Base-by-base conservation (phyloP, 2,329 filamentous ascomycete species). In the Botrytis deweyae region DNA sequence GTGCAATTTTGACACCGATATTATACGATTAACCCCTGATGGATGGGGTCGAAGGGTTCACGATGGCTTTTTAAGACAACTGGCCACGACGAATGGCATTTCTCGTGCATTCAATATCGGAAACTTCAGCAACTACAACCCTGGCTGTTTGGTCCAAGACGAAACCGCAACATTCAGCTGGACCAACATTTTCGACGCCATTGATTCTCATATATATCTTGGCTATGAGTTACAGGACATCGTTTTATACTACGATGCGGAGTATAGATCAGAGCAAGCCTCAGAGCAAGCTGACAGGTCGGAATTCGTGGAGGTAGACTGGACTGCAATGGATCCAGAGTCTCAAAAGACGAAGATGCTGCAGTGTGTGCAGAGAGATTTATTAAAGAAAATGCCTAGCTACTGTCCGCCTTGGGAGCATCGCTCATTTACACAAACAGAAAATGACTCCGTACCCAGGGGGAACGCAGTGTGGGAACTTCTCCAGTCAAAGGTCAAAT, bases 301-400 rank as follows among this genome's bases (percentile, higher is more conserved):
- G 25, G 71, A 72, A 33, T 72, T 73, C 20, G 71, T 73, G 46
- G 52, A 69, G 52, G 33, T 73, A 18, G 71, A 73, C 44, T 73
- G 71, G 71, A 36, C 25, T 20, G 71, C 42, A 36, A 73, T 73
- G 71, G 71, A 73, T 42, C 25, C 64, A 49, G 33, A 62, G n/a
- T 62, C 64, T 25, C 16, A 33, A n/a, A 69, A 69, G 64, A 69
- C 33, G 8, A 33, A 38, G n/a, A 20, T 38, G 12, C 36, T 73
- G 42, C 71, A 73, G 55, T 46, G 46, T 25, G 71, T 62, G n/a
- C 71, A 73, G 18, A 61, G 64, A 12, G 71, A 72, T 42, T 22
- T 73, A 7, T 40, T 69, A 52, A 72, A 42, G 40, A 55, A 68
- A 5, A 62, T 69, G 38, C 55, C 71, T 22, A 46, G 33, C 18